Conservation (phyloP, 1,139 yeast species). For the Yamadazyma kanchanaburiensis region DNA sequence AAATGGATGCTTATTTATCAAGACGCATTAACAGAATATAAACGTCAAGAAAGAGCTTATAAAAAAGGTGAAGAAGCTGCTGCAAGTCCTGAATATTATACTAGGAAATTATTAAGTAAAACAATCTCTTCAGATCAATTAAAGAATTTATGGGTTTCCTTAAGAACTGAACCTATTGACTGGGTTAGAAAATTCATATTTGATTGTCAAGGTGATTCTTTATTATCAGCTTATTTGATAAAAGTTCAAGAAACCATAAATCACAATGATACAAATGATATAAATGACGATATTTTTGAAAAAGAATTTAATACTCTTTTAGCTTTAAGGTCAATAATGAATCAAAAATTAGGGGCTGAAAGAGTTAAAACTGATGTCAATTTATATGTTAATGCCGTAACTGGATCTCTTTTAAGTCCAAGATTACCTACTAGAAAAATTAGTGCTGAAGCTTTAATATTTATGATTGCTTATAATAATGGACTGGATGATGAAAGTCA, state of each 20-base stretch:
- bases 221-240: slow-evolving; percentile 48
- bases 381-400: slow-evolving; percentile 38
- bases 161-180: slow-evolving; percentile 85
- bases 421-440: slow-evolving; percentile 72
- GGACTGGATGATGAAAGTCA: slow-evolving; percentile 24
- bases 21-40: slow-evolving; percentile 75
- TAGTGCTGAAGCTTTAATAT: slow-evolving; percentile 71
- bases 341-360: slow-evolving; percentile 43
- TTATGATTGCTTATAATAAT: slow-evolving; percentile 40
- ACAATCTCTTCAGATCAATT: slow-evolving; percentile 68
- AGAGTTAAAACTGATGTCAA: slow-evolving; percentile 41
- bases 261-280: slow-evolving; percentile 32
- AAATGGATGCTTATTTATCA: slow-evolving; percentile 93
- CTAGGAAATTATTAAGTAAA: slow-evolving; percentile 69
- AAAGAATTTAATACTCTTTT: slow-evolving; percentile 46
- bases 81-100: slow-evolving; percentile 73
- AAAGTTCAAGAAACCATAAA: slow-evolving; percentile 38
- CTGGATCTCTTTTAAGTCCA: slow-evolving; percentile 50
- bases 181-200: slow-evolving; percentile 83
- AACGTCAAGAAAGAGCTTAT: slow-evolving; percentile 46
- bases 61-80: slow-evolving; percentile 32
- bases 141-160: slow-evolving; percentile 83
- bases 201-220: slow-evolving; percentile 85
- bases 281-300: slow-evolving; percentile 45
- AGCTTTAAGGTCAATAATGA: slow-evolving; percentile 48